Conservation (phyloP, 2,329 filamentous ascomycete species). For the Myriosclerotinia curreyana region DNA sequence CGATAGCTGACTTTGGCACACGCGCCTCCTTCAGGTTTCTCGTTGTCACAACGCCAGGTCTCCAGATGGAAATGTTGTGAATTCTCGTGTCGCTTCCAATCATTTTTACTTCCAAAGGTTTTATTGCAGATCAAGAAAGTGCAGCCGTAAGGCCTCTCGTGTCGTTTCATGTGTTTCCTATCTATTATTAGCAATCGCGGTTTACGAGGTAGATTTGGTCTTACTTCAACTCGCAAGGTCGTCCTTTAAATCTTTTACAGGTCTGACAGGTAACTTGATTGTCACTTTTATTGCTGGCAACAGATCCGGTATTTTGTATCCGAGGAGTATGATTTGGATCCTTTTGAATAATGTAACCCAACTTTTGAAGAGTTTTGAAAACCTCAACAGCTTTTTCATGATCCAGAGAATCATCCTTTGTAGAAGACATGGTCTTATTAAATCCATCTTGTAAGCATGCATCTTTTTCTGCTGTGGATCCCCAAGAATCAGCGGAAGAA, state of each 20-base stretch:
- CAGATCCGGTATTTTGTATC: slow-evolving; percentile 31
- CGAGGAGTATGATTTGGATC: slow-evolving; percentile 27
- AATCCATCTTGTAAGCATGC: background rate
- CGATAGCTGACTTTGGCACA: slow-evolving; percentile 61
- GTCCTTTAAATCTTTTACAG: slow-evolving; percentile 49
- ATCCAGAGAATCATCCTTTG: slow-evolving; percentile 24
- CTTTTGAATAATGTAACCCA: slow-evolving; percentile 34
- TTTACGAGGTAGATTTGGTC: slow-evolving; percentile 26
- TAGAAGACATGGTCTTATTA: background rate
- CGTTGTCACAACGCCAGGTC: slow-evolving; percentile 65
- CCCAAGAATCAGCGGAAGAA: slow-evolving; percentile 20
- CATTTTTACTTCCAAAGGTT: slow-evolving; percentile 85
- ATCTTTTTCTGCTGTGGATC: slow-evolving; percentile 21
- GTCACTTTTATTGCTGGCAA: slow-evolving; percentile 34
- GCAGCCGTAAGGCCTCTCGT: slow-evolving; percentile 78
- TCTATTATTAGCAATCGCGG: slow-evolving; percentile 20
- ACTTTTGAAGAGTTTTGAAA: slow-evolving; percentile 30
- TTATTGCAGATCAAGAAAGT: slow-evolving; percentile 69
- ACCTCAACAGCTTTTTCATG: slow-evolving; percentile 31
- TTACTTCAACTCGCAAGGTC: slow-evolving; percentile 58
- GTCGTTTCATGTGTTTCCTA: slow-evolving; percentile 82
- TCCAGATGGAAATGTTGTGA: slow-evolving; percentile 71
- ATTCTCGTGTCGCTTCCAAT: slow-evolving; percentile 90
- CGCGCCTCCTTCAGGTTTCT: slow-evolving; percentile 33
- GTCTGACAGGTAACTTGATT: slow-evolving; percentile 39